Conservation (phyloP, 768 basidiomycete species). For the Clavulina sp. region DNA sequence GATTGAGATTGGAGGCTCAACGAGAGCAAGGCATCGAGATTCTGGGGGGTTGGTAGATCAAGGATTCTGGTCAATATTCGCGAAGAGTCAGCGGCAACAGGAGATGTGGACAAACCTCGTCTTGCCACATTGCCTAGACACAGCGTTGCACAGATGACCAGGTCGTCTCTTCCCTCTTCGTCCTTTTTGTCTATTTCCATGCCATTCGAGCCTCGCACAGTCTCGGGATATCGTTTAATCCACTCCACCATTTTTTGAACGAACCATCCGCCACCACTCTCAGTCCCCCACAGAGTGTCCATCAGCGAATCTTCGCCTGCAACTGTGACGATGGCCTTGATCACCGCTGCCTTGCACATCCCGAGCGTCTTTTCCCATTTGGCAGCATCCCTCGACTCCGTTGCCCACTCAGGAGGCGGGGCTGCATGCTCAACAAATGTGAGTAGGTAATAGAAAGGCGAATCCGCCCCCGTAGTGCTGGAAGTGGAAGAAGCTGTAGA, state of each 20-base stretch:
- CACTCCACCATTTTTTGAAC: constrained; percentile 58
- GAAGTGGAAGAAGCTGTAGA: constrained; percentile 17
- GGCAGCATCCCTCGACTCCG: constrained; percentile 27
- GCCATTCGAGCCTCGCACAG: constrained; percentile 20
- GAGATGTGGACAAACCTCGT: constrained; percentile 33
- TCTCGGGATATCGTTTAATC: constrained; percentile 29
- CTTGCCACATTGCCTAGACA: constrained; percentile 67
- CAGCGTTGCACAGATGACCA: constrained; percentile 66
- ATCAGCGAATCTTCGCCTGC: constrained; percentile 66
- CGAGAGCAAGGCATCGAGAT: constrained; percentile 26
- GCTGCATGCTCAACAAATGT: constrained; percentile 57
- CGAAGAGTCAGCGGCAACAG: neutral
- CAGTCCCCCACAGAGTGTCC: constrained; percentile 59
- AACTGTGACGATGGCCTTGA: constrained; percentile 73
- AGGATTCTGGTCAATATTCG: constrained; percentile 14
- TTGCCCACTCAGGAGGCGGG: constrained; percentile 50
- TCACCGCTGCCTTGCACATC: constrained; percentile 68
- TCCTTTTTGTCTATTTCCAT: constrained; percentile 21
- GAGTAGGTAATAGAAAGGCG: constrained; percentile 39
- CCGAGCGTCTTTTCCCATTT: constrained; percentile 56
- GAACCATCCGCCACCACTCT: constrained; percentile 51
- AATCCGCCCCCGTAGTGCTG: neutral
- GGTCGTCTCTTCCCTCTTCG: constrained; percentile 40
- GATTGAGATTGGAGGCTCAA: constrained; percentile 32
- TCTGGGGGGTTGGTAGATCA: constrained; percentile 12